These are phyloP conservation scores for Sporothrix inflata DNA, from an alignment of 2,329 filamentous ascomycete genomes.

Conservation along the genomic window DNA sequence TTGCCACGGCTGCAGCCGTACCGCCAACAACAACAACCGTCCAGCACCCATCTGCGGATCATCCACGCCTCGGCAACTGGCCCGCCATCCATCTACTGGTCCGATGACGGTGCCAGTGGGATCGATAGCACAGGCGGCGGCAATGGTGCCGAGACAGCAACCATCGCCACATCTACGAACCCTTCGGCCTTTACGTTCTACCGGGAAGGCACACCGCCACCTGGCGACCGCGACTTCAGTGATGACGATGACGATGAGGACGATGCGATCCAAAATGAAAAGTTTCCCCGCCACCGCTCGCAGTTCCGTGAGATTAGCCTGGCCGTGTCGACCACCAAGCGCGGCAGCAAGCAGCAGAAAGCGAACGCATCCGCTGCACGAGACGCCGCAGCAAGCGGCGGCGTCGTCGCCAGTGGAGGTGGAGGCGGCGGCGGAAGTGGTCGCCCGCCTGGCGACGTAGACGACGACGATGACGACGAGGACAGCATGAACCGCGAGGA, in stretches of 20 bases:
- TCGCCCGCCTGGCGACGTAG: conserved; percentile 38
- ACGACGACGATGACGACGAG: conserved; percentile 21
- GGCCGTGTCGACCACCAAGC: conserved; percentile 24
- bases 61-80: conserved; percentile 21
- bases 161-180: conserved; percentile 32
- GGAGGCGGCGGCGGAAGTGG: conserved; percentile 34
- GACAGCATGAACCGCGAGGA: conserved; percentile 24
- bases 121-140: not conserved
- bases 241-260: conserved; percentile 22
- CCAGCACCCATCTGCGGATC: conserved; percentile 13
- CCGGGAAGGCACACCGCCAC: conserved; percentile 46
- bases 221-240: conserved; percentile 33
- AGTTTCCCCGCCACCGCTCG: not conserved
- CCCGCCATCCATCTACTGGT: conserved; percentile 40
- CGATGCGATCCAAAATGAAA: not conserved
- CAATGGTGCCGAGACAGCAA: conserved; percentile 29
- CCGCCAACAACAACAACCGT: not conserved
- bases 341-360: conserved; percentile 1
- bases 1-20: not conserved
- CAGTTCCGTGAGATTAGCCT: conserved; percentile 22
- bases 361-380: not conserved
- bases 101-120: conserved; percentile 34
- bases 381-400: not conserved
- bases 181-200: conserved; percentile 46
- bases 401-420: not conserved